A percentile compares a stretch with the other conserved stretches of the same genome.
phyloP scores from a whole-genome alignment of 495 filamentous ascomycete genomes.

The Xylaria sp. region DNA sequence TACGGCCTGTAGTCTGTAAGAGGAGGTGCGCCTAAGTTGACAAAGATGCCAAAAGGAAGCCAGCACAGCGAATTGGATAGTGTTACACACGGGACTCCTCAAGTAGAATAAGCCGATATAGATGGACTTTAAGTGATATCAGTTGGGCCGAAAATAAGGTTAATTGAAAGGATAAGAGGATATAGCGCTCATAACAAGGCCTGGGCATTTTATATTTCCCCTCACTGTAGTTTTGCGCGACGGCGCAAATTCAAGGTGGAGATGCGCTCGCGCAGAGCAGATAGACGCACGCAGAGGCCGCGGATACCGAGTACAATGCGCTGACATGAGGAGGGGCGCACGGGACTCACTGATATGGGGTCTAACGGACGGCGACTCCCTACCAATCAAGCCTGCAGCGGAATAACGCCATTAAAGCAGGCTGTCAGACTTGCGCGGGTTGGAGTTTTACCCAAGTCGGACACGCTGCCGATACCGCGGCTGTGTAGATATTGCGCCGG shows the following conservation, averaged over 20 bases:
- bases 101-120: background rate
- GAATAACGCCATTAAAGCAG: slow-evolving; percentile 16
- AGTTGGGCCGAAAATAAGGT: background rate
- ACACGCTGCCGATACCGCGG: background rate
- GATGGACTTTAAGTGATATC: background rate
- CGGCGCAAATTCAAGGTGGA: slow-evolving; percentile 40
- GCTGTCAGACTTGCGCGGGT: slow-evolving; percentile 8
- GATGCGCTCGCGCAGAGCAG: slow-evolving; percentile 29
- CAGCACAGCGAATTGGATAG: background rate
- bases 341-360: slow-evolving; percentile 5
- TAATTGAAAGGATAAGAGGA: background rate
- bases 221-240: slow-evolving; percentile 36
- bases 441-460: slow-evolving; percentile 11
- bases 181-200: slow-evolving; percentile 3
- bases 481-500: slow-evolving; percentile 11
- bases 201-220: slow-evolving; percentile 31
- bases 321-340: background rate
- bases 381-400: slow-evolving; percentile 24
- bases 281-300: background rate
- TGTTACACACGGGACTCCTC: background rate
- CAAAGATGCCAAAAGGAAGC: background rate
- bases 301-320: slow-evolving; percentile 11
- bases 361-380: background rate
- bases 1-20: background rate
- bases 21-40: slow-evolving; percentile 1